Percentiles rank a stretch among this genome's conserved stretches.
These are phyloP conservation scores for Hygrocybe punicea DNA, from an alignment of 768 basidiomycete species.

Conservation along the genomic window DNA sequence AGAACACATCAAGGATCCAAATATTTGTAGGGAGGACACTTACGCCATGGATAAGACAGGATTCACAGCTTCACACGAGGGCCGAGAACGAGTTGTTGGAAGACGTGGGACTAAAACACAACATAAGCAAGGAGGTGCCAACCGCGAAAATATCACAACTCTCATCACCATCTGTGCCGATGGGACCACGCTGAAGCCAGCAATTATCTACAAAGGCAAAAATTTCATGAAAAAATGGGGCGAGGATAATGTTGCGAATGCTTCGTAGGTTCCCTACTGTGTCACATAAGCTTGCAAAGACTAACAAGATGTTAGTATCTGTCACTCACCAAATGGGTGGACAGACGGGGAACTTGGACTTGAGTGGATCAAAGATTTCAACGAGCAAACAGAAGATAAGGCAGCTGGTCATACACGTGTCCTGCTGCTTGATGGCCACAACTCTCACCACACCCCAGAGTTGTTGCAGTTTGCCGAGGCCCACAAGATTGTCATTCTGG, in stretches of 20 bases:
- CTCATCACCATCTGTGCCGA: slow-evolving; percentile 42
- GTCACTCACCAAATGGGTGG: slow-evolving; percentile 32
- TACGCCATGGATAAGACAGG: slow-evolving; percentile 41
- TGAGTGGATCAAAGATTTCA: slow-evolving; percentile 33
- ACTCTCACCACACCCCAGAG: slow-evolving; percentile 34
- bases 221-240: slow-evolving; percentile 30
- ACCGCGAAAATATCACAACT: slow-evolving; percentile 36
- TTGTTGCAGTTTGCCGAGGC: slow-evolving; percentile 33
- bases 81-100: slow-evolving; percentile 30
- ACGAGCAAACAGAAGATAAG: slow-evolving; percentile 35
- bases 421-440: slow-evolving; percentile 43
- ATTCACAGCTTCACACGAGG: slow-evolving; percentile 24
- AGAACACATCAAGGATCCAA: slow-evolving; percentile 16
- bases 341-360: slow-evolving; percentile 25
- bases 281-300: background rate
- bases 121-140: slow-evolving; percentile 29
- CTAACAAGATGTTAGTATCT: slow-evolving; percentile 15
- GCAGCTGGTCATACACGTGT: slow-evolving; percentile 28
- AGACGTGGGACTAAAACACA: slow-evolving; percentile 26
- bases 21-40: slow-evolving; percentile 20
- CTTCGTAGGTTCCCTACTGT: no score
- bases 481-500: slow-evolving; percentile 39
- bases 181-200: slow-evolving; percentile 30
- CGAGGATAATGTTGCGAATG: slow-evolving; percentile 27
- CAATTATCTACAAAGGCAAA: slow-evolving; percentile 41